phyloP scores from a whole-genome alignment of 2,329 filamentous ascomycete species.

The Westerdykella ornata region DNA sequence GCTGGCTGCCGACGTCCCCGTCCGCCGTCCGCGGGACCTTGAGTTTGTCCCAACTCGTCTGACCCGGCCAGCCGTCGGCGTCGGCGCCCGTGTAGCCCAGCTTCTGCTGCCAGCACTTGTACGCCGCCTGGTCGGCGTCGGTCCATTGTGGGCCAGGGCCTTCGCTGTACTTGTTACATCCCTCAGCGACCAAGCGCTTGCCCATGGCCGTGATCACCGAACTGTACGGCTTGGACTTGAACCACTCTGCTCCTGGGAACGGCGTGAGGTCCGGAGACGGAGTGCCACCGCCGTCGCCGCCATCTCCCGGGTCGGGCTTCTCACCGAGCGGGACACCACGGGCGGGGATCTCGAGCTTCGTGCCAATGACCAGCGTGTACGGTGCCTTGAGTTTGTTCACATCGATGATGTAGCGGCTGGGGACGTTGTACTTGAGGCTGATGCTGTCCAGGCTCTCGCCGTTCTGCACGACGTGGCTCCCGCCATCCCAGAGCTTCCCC shows the following conservation, averaged over 20 bases:
- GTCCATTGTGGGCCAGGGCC: background rate
- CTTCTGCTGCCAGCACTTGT: background rate
- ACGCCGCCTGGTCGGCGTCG: background rate
- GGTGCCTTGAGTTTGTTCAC: background rate
- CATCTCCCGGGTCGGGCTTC: background rate
- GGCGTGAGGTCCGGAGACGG: background rate
- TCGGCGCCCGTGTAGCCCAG: background rate
- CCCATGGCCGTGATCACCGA: background rate
- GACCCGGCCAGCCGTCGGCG: background rate
- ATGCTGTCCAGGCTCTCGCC: background rate
- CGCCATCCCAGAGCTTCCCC: background rate
- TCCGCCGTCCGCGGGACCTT: background rate
- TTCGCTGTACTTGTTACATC: background rate
- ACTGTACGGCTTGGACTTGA: background rate
- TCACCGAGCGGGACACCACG: background rate
- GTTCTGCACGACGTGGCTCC: background rate
- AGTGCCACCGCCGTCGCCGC: background rate
- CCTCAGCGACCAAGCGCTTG: background rate
- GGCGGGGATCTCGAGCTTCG: background rate
- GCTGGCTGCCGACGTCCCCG: too few relatives aligned
- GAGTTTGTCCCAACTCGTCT: background rate
- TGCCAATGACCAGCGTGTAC: background rate
- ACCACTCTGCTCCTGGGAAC: background rate
- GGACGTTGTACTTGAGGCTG: background rate
- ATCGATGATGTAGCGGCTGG: background rate